Base-by-base conservation (phyloP, 2,329 filamentous ascomycete genomes). In the Paecilomyces niveus region DNA sequence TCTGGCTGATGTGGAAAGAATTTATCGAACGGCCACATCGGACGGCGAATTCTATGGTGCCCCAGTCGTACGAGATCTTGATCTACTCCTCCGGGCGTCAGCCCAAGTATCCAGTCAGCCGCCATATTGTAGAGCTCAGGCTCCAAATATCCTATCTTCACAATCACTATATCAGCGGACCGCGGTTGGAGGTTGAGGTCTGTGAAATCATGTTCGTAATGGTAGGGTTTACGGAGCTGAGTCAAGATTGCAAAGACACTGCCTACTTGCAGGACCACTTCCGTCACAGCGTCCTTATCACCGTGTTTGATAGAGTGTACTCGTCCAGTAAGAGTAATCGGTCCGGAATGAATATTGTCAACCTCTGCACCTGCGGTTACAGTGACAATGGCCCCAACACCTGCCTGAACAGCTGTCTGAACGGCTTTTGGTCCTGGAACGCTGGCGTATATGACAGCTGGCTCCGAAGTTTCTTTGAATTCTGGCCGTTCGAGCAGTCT, bases 61-160 rank as follows among this genome's bases (percentile, higher is more conserved):
- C 79, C 81, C 4, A 83, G 68, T 10, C 80, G 70, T 58, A 71
- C 63, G 11, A 83, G 65, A 58, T 83, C 77, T 64, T 83, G 81
- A 62, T 83, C 80, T 9, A 83, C 81, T 8, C 80, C 81, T 0
- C 80, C 81, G 0, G 81, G 80, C 0, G 81, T 83, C 15, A 83
- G 69, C 0, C 72, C 81, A 1, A 83, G 72, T 76, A 83, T 82
- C 81, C 81, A 83, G 56, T 79, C 80, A 7, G 71, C 72, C 0
- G 80, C 77, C 80, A 83, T 83, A 55, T 76, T 75, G 59, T 81
- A 82, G 3, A 83, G 68, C 63, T 83, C 77, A 3, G 81, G 81
- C 64, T 83, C 81, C 1, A 84, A 67, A 58, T 83, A 84, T 15
- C 81, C 81, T 52, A 83, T 83, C 67, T 83, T 83, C 24, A 83